phyloP scores from a whole-genome alignment of 1,284 basidiomycete species.

The Puccinia novopanici region DNA sequence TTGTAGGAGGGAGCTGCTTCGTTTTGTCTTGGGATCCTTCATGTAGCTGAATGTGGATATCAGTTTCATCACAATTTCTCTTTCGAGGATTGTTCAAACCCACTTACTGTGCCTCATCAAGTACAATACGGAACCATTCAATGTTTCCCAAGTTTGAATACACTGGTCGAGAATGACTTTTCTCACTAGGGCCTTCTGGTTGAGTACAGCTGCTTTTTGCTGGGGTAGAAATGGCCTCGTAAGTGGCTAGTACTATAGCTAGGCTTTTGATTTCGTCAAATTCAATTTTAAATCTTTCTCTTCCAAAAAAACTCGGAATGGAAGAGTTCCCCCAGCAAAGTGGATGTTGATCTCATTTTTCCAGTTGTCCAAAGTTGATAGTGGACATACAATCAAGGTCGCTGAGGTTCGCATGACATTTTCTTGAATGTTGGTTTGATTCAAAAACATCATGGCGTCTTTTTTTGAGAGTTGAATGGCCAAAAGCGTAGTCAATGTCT shows the following conservation, averaged over 20 bases:
- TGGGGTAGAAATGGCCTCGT: neutral
- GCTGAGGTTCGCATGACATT: neutral
- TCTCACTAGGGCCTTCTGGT: neutral
- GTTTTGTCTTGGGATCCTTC: no score
- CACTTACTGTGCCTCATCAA: conserved; percentile 94
- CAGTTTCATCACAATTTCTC: conserved; percentile 58
- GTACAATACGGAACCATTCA: conserved; percentile 94
- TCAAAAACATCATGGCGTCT: neutral
- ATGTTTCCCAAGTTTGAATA: conserved; percentile 62
- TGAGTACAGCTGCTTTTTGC: neutral
- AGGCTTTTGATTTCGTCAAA: neutral
- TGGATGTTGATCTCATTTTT: conserved; percentile 9
- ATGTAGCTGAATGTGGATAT: conserved; percentile 91
- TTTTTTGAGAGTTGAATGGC: neutral
- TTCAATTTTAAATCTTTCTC: neutral
- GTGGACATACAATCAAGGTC: no score
- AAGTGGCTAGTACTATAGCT: neutral
- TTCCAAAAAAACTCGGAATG: neutral
- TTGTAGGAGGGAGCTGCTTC: conserved; percentile 89
- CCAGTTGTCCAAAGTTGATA: conserved; percentile 17
- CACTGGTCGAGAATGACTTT: no score
- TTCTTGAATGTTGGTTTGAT: neutral
- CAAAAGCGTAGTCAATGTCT: neutral
- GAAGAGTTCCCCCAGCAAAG: neutral
- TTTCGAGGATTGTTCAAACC: neutral